Evolutionary conservation across 208 protist species (phyloP).

Genomic region (Herpetomonas tarakana): DNA sequence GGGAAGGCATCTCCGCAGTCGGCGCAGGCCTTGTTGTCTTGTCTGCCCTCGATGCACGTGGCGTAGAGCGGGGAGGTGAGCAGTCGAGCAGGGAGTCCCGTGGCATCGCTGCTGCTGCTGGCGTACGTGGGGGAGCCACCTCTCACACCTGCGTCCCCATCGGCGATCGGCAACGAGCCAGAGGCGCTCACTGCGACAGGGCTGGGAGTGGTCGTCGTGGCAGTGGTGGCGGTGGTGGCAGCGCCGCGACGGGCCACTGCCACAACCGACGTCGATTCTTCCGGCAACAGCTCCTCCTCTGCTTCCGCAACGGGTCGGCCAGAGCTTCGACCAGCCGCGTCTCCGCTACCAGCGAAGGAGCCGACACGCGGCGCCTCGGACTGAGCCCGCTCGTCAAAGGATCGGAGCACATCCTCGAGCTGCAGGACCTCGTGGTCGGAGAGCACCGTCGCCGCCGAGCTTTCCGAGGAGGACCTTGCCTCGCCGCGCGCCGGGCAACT

Average conservation of each 20-base stretch:
- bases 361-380: not conserved
- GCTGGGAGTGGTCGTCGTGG: not conserved
- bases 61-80: conserved; percentile 41
- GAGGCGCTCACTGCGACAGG: not conserved
- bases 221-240: not conserved
- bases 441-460: conserved; percentile 30
- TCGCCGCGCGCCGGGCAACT: not conserved
- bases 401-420: conserved; percentile 47
- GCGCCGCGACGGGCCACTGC: not conserved
- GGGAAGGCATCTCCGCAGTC: conserved; percentile 58
- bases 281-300: conserved; percentile 7
- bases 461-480: conserved; percentile 5
- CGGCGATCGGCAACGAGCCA: not conserved
- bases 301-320: not conserved
- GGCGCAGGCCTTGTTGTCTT: conserved; percentile 48
- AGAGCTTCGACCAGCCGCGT: not conserved
- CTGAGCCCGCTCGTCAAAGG: conserved; percentile 25
- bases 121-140: not conserved
- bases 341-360: not conserved
- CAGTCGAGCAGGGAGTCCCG: conserved; percentile 18
- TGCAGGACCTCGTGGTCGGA: conserved; percentile 57
- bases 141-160: no score
- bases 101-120: not conserved
- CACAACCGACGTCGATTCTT: not conserved
- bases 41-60: conserved; percentile 24